Base-by-base conservation (phyloP, 2,329 filamentous ascomycete species). In the Rosellinia necatrix region DNA sequence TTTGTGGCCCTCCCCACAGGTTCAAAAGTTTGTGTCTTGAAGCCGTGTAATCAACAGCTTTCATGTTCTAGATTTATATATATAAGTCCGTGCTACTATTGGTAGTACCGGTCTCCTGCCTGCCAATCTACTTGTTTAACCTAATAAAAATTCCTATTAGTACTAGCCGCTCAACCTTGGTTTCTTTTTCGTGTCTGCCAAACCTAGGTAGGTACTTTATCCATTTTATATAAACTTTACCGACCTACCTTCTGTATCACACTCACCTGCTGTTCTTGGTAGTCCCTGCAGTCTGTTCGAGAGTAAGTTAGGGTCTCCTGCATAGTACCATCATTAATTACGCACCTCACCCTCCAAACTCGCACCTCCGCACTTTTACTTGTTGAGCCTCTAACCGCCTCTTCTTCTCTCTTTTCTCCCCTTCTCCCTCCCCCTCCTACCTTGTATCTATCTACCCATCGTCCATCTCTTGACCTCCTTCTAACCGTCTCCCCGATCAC, bases 361-460 rank as follows among this genome's bases (percentile, higher is more conserved):
- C 27, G 6, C 27, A 25, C 49, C 52, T 55, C 32, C 32, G 40
- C 52, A 32, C 46, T 34, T 32, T 30, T 38, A 21, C 38, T 30
- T 47, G 40, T 55, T 55, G 40, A 50, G 53, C 46, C 46, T 55
- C 53, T 40, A 55, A 44, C 32, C 17, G 38, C n/a, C 46, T 2
- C 15, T 25, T 38, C 17, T 9, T 17, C 30, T 22, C 13, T 17
- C 30, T 5, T 29, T 24, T 21, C 38, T 25, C 48, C 27, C 6
- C 48, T n/a, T 13, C 5, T 13, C 5, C 12, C 30, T 40, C 12
- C 4, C 6, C 38, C 6, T 27, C 19, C n/a, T 32, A 13, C 25
- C 21, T 42, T 34, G 7, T 34, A 15, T 25, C 38, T 19, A 6
- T 17, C 34, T 17, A n/a, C 34, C 13, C n/a, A 17, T 35, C 13